Percentiles rank a stretch among this genome's conserved stretches.
Evolutionary conservation across 2,329 filamentous ascomycete genomes (phyloP).

Genomic region (Dothiorella sarmentorum): DNA sequence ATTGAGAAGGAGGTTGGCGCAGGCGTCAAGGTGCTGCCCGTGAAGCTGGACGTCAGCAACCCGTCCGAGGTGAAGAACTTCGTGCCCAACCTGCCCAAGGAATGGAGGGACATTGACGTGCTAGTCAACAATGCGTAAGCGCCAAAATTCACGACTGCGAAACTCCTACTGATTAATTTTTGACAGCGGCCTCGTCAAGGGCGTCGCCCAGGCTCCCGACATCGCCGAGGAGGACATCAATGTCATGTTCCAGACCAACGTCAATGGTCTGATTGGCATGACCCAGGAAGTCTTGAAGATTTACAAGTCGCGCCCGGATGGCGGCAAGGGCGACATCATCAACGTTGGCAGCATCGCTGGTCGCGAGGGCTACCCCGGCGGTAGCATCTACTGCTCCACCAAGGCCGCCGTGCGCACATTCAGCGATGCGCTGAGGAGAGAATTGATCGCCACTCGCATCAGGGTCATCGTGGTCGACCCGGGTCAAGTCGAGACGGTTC

Average conservation of each 20-base stretch:
- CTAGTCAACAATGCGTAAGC: constrained; percentile 90
- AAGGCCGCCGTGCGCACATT: constrained; percentile 87
- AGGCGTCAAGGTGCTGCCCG: constrained; percentile 76
- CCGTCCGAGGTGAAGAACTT: constrained; percentile 70
- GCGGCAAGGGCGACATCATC: constrained; percentile 87
- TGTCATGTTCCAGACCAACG: constrained; percentile 88
- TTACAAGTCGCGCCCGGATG: constrained; percentile 66
- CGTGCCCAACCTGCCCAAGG: constrained; percentile 69
- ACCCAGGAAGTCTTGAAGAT: constrained; percentile 85
- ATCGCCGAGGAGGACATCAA: constrained; percentile 80
- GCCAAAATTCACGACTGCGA: not conserved
- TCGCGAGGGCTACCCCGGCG: constrained; percentile 78
- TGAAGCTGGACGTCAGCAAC: constrained; percentile 84
- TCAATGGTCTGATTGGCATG: constrained; percentile 92
- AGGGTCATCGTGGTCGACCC: constrained; percentile 86
- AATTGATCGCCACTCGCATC: constrained; percentile 76
- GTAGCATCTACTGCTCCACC: constrained; percentile 88
- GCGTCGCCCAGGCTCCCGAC: constrained; percentile 77
- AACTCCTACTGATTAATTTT: not conserved
- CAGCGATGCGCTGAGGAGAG: constrained; percentile 76
- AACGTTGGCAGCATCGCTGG: constrained; percentile 94
- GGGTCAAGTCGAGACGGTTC: constrained; percentile 78
- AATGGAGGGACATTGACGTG: constrained; percentile 81
- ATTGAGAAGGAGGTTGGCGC: constrained; percentile 71
- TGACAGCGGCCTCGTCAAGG: constrained; percentile 77